Evolutionary conservation across 2,329 filamentous ascomycete species (phyloP).

Genomic region (Penicillium capsulatum): DNA sequence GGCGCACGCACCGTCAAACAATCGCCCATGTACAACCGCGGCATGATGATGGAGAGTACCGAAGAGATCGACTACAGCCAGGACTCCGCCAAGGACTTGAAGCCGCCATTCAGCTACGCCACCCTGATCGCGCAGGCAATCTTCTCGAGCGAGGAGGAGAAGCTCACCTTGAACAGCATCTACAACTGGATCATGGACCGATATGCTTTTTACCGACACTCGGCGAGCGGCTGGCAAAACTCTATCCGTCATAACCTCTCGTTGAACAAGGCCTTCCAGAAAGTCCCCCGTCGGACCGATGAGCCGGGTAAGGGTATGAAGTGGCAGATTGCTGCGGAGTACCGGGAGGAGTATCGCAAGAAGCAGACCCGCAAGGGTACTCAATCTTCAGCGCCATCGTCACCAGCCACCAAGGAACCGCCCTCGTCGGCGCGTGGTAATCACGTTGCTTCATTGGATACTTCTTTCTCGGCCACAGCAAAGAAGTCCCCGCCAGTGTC

Average conservation of each 20-base stretch:
- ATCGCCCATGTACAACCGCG: slow-evolving; percentile 48
- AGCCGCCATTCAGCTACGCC: slow-evolving; percentile 93
- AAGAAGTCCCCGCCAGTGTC: slow-evolving; percentile 39
- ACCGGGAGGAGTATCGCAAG: slow-evolving; percentile 81
- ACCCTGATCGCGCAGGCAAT: slow-evolving; percentile 97
- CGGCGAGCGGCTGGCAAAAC: slow-evolving; percentile 91
- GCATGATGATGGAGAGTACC: slow-evolving; percentile 52
- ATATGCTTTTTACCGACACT: slow-evolving; percentile 90
- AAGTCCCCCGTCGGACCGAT: slow-evolving; percentile 85
- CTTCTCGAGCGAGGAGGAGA: slow-evolving; percentile 77
- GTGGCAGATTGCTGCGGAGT: slow-evolving; percentile 85
- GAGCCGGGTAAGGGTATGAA: slow-evolving; percentile 99
- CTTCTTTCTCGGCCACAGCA: slow-evolving; percentile 36
- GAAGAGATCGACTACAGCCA: slow-evolving; percentile 59
- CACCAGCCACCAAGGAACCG: slow-evolving; percentile 44
- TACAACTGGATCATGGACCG: slow-evolving; percentile 88
- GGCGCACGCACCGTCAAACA: slow-evolving; percentile 41
- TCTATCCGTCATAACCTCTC: slow-evolving; percentile 96
- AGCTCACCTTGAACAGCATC: slow-evolving; percentile 85
- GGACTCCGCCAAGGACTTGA: slow-evolving; percentile 83
- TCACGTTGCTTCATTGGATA: slow-evolving; percentile 35
- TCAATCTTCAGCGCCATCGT: slow-evolving; percentile 45
- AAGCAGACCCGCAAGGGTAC: slow-evolving; percentile 50
- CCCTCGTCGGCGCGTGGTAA: slow-evolving; percentile 33
- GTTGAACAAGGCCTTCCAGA: slow-evolving; percentile 89